Percentiles rank a stretch among this genome's conserved stretches.
These are phyloP conservation scores for Curvularia hawaiiensis DNA, from an alignment of 2,329 filamentous ascomycete genomes.

Conservation along the genomic window DNA sequence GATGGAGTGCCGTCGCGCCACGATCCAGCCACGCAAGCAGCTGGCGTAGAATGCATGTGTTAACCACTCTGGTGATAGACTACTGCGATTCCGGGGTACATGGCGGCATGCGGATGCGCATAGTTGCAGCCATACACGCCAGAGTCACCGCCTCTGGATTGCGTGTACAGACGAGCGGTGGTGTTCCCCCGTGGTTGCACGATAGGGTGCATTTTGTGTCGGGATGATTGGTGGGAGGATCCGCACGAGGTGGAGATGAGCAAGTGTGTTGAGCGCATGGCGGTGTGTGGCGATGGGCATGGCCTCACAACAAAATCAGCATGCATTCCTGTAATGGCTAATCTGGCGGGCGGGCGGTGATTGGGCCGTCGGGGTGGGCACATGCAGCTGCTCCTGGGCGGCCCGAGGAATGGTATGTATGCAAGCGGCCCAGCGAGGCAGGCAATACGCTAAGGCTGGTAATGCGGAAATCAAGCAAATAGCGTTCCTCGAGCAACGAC, in stretches of 20 bases:
- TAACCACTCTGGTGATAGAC: not conserved
- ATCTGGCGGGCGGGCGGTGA: slow-evolving; percentile 4
- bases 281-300: slow-evolving; percentile 15
- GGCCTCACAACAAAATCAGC: slow-evolving; percentile 3
- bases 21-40: slow-evolving; percentile 22
- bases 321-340: slow-evolving; percentile 7
- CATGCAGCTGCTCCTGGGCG: slow-evolving; percentile 14
- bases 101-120: not conserved
- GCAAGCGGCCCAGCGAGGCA: slow-evolving; percentile 10
- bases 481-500: slow-evolving; percentile 20
- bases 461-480: slow-evolving; percentile 19
- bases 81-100: not conserved
- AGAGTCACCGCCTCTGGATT: not conserved
- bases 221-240: not conserved
- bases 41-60: slow-evolving; percentile 19
- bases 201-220: not conserved
- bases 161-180: not conserved
- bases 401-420: slow-evolving; percentile 9
- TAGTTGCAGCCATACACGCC: not conserved
- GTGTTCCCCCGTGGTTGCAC: not conserved
- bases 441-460: slow-evolving; percentile 12
- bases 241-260: not conserved
- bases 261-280: not conserved
- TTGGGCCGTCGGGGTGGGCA: slow-evolving; percentile 5
- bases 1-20: not conserved